Conservation (phyloP, 345 rosid genomes). For the Hirschfeldia incana region DNA sequence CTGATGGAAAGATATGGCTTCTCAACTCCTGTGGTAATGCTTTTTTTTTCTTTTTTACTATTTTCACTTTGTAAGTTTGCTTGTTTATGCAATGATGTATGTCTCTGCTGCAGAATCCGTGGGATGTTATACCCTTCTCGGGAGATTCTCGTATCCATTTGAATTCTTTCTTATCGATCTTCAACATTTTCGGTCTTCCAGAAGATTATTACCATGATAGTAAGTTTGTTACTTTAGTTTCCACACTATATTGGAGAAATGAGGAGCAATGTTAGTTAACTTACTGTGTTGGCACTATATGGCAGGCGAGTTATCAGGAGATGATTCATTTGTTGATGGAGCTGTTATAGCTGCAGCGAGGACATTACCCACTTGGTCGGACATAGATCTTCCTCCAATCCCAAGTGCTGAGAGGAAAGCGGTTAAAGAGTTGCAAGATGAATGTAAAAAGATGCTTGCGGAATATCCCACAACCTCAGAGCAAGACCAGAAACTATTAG, state of each 20-base stretch:
- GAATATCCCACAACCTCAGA: slow-evolving; percentile 65
- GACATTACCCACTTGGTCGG: slow-evolving; percentile 86
- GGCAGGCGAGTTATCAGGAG: slow-evolving; percentile 49
- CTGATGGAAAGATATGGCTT: slow-evolving; percentile 92
- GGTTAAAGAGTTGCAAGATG: slow-evolving; percentile 75
- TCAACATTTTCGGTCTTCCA: slow-evolving; percentile 79
- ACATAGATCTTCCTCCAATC: slow-evolving; percentile 72
- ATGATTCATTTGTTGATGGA: slow-evolving; percentile 75
- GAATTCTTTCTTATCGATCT: slow-evolving; percentile 79
- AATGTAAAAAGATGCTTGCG: slow-evolving; percentile 71
- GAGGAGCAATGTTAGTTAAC: background rate
- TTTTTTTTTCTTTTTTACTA: background rate
- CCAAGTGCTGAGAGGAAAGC: slow-evolving; percentile 83
- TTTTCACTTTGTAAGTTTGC: background rate
- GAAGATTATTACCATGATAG: slow-evolving; percentile 80
- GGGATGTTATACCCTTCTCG: slow-evolving; percentile 78
- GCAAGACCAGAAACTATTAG: slow-evolving; percentile 74
- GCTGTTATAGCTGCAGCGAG: slow-evolving; percentile 90
- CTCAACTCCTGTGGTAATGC: slow-evolving; percentile 79
- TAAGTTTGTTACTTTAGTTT: slow-evolving; percentile 30
- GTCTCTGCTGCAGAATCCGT: slow-evolving; percentile 72
- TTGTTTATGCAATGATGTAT: background rate
- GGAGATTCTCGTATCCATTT: slow-evolving; percentile 76
- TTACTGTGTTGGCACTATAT: background rate
- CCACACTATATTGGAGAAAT: background rate